phyloP scores from a whole-genome alignment of 106 monocot species.

The Apostasia shenzhenica region DNA sequence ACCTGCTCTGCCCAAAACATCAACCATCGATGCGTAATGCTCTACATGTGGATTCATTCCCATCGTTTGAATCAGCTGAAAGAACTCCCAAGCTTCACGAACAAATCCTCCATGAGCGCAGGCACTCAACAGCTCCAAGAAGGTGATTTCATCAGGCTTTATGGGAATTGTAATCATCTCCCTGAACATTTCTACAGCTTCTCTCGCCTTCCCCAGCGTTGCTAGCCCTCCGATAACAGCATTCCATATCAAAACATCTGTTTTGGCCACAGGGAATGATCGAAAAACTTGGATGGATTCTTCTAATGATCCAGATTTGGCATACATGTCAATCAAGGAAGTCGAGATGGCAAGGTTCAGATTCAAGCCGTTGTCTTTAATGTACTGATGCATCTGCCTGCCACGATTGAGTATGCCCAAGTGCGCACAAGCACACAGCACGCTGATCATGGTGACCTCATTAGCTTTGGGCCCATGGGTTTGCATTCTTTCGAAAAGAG shows the following conservation, averaged over 20 bases:
- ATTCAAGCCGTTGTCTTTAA: constrained; percentile 24
- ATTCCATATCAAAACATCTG: constrained; percentile 72
- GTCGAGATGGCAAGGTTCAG: constrained; percentile 32
- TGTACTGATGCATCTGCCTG: constrained; percentile 37
- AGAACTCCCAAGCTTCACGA: constrained; percentile 50
- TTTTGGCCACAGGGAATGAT: constrained; percentile 20
- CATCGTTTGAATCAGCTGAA: constrained; percentile 20
- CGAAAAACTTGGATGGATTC: constrained; percentile 53
- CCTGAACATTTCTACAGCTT: constrained; percentile 36
- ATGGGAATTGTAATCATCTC: constrained; percentile 36
- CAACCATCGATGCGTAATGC: constrained; percentile 81
- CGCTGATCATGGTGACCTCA: constrained; percentile 57
- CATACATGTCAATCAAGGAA: constrained; percentile 71
- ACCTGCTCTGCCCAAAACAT: constrained; percentile 52
- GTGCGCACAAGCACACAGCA: constrained; percentile 53
- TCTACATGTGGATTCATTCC: constrained; percentile 34
- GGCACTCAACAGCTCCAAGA: constrained; percentile 46
- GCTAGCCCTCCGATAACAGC: constrained; percentile 56
- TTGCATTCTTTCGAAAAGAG: constrained; percentile 40
- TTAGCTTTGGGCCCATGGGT: constrained; percentile 24
- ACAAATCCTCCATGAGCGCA: constrained; percentile 68
- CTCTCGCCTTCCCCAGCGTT: constrained; percentile 41
- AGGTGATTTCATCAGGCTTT: constrained; percentile 75
- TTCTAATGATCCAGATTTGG: constrained; percentile 55
- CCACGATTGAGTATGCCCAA: constrained; percentile 52